phyloP scores from a whole-genome alignment of 2,329 filamentous ascomycete species.

The Ustulina deusta region DNA sequence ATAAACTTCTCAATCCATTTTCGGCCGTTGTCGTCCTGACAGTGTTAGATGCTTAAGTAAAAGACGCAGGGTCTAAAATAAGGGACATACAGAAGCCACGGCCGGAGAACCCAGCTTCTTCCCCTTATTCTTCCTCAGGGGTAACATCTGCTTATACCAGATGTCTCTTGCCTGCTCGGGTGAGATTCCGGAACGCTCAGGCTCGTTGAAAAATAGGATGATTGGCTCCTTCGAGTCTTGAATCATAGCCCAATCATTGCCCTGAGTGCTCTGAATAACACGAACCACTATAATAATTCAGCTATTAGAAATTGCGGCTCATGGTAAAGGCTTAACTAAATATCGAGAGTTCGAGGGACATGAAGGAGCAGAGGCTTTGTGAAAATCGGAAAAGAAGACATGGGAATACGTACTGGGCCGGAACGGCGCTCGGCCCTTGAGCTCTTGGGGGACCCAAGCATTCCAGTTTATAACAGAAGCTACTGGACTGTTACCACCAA shows the following conservation, averaged over 20 bases:
- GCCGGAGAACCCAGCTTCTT: conserved; percentile 46
- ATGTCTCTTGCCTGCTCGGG: conserved; percentile 53
- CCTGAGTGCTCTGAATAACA: conserved; percentile 51
- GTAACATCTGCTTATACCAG: conserved; percentile 55
- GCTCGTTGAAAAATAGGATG: conserved; percentile 61
- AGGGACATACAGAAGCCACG: conserved; percentile 49
- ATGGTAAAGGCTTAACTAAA: background rate
- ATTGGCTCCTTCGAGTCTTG: conserved; percentile 45
- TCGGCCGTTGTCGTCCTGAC: conserved; percentile 42
- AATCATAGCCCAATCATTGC: conserved; percentile 54
- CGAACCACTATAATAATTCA: conserved; percentile 50
- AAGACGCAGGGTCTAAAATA: background rate
- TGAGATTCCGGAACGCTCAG: conserved; percentile 55
- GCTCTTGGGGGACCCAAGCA: conserved; percentile 45
- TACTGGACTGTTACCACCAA: conserved; percentile 49
- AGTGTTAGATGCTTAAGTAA: conserved; percentile 18
- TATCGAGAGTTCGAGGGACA: background rate
- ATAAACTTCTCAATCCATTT: conserved; percentile 58
- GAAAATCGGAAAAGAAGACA: background rate
- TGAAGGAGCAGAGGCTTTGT: background rate
- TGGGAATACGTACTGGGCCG: conserved; percentile 53
- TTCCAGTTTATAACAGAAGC: conserved; percentile 50
- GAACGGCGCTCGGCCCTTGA: conserved; percentile 52
- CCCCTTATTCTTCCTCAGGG: conserved; percentile 48
- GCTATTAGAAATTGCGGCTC: background rate